A percentile compares a stretch with the other conserved stretches of the same genome.
phyloP scores from a whole-genome alignment of 139 green algal species.

The Pleodorina starrii region DNA sequence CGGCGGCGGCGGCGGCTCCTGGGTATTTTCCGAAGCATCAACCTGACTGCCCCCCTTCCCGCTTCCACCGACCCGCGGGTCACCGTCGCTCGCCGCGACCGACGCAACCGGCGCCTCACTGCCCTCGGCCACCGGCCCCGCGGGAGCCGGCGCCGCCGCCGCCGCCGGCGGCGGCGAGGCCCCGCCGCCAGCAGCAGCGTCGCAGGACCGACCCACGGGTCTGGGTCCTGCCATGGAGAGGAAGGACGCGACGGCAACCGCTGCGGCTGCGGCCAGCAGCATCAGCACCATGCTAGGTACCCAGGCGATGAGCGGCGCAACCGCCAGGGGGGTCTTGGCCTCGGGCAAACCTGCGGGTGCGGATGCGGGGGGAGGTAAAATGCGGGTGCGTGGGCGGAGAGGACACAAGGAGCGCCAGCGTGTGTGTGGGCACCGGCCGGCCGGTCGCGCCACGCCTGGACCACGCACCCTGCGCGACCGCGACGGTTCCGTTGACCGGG shows the following conservation, averaged over 20 bases:
- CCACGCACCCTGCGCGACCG: too few relatives aligned
- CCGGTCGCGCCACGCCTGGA: too few relatives aligned
- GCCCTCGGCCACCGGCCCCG: neutral
- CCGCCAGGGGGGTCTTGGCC: neutral
- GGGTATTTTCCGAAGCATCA: too few relatives aligned
- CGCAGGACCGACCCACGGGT: neutral
- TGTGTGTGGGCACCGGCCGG: too few relatives aligned
- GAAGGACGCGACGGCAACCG: neutral
- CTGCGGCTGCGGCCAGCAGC: neutral
- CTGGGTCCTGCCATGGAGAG: too few relatives aligned
- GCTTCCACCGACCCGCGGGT: too few relatives aligned
- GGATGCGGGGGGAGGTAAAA: neutral
- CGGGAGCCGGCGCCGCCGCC: neutral
- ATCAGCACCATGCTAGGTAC: conserved; percentile 49
- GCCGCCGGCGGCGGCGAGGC: too few relatives aligned
- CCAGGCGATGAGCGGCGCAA: conserved; percentile 48
- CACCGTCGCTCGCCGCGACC: too few relatives aligned
- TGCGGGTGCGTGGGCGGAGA: too few relatives aligned
- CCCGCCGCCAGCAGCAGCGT: neutral
- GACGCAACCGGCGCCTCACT: too few relatives aligned
- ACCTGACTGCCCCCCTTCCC: too few relatives aligned
- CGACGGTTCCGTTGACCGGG: conserved; percentile 21
- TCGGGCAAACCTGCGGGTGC: neutral
- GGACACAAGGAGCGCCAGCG: too few relatives aligned
- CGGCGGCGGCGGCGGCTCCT: neutral